Conservation (phyloP, 441 rosid species). For the Melastoma candidum region DNA sequence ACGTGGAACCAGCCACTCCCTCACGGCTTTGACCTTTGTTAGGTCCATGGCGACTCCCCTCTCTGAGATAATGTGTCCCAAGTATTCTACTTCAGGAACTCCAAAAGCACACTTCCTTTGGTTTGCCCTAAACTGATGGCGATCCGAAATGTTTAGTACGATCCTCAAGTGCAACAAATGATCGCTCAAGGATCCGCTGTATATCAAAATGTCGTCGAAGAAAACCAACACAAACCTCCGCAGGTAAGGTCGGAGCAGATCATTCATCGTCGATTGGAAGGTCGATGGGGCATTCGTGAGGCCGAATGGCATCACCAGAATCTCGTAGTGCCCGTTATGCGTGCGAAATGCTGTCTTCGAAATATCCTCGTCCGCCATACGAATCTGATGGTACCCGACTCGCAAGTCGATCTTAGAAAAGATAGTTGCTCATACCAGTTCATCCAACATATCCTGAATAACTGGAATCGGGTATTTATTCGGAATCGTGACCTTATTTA, state of each 20-base stretch:
- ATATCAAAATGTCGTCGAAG: slow-evolving; percentile 8
- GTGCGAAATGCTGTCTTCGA: slow-evolving; percentile 4
- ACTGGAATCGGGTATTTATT: slow-evolving; percentile 1
- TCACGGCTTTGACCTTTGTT: neutral
- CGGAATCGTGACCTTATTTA: neutral
- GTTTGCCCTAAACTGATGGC: neutral
- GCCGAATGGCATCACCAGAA: slow-evolving; percentile 2
- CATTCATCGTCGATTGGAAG: slow-evolving; percentile 2
- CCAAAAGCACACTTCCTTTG: neutral
- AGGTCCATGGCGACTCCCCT: neutral
- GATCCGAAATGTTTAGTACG: neutral
- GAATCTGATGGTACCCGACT: slow-evolving; percentile 1
- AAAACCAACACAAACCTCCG: neutral
- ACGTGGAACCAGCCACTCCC: neutral
- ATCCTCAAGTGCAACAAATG: neutral
- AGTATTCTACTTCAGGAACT: neutral
- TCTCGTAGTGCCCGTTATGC: slow-evolving; percentile 1
- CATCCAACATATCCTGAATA: slow-evolving; percentile 1
- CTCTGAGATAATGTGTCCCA: neutral
- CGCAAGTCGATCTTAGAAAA: slow-evolving; percentile 1
- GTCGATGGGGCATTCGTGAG: slow-evolving; percentile 1
- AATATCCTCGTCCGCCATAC: neutral
- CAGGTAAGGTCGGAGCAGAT: neutral
- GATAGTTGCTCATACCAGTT: neutral
- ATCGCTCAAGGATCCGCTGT: neutral